Evolutionary conservation across 768 basidiomycete species (phyloP).

Genomic region (Myochromella boudieri): DNA sequence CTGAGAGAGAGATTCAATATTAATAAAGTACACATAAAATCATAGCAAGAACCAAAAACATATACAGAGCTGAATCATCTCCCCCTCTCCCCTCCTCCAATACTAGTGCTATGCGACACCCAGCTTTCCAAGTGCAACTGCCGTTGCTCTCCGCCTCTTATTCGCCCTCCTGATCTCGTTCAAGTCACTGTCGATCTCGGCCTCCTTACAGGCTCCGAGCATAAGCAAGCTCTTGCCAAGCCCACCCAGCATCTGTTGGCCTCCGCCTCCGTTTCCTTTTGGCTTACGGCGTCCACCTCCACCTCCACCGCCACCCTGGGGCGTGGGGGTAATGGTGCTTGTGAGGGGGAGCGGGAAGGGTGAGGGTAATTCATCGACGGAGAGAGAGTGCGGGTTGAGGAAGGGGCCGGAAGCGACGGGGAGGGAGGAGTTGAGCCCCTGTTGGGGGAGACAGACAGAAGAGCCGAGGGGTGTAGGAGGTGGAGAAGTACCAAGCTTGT

Average conservation of each 20-base stretch:
- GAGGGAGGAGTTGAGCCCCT: conserved; percentile 37
- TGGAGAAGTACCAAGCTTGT: conserved; percentile 76
- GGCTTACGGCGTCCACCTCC: conserved; percentile 47
- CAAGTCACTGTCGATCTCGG: conserved; percentile 73
- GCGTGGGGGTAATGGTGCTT: conserved; percentile 42
- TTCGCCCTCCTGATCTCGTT: conserved; percentile 77
- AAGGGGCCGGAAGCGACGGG: conserved; percentile 70
- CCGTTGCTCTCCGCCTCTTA: conserved; percentile 52
- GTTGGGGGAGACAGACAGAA: conserved; percentile 33
- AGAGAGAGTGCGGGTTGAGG: conserved; percentile 80
- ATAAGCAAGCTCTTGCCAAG: conserved; percentile 71
- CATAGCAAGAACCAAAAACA: no score
- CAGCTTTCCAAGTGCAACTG: conserved; percentile 24
- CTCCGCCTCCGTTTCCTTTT: conserved; percentile 53
- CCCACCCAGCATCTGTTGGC: conserved; percentile 62
- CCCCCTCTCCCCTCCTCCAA: no score
- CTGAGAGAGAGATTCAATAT: no score
- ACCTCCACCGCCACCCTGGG: conserved; percentile 30
- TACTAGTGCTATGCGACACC: conserved; percentile 13
- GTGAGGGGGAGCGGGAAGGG: conserved; percentile 79
- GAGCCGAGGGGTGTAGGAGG: conserved; percentile 68
- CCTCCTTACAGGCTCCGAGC: conserved; percentile 59
- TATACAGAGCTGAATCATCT: no score
- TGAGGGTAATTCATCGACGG: conserved; percentile 84
- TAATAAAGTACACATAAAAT: no score